Conservation (phyloP, 148 eudicot genomes). For the Rhododendron simsii region DNA sequence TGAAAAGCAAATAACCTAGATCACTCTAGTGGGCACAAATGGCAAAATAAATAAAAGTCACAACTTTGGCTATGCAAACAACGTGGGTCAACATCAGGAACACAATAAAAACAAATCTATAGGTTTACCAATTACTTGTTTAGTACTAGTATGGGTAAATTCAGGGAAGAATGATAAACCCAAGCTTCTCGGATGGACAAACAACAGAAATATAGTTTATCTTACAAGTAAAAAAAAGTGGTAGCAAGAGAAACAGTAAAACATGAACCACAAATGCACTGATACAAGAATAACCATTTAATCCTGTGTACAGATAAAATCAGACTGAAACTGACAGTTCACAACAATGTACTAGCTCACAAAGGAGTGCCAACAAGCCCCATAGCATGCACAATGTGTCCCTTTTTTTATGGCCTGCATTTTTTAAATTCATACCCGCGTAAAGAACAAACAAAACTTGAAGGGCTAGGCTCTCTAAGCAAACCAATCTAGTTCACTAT, state of each 20-base stretch:
- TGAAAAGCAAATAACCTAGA: slow-evolving; percentile 1
- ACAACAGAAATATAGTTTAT: neutral
- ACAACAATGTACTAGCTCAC: neutral
- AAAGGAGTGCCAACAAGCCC: neutral
- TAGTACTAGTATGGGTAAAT: neutral
- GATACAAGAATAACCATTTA: neutral
- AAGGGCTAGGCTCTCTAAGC: neutral
- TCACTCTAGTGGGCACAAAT: neutral
- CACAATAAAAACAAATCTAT: neutral
- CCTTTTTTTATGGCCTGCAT: neutral
- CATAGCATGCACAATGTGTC: neutral
- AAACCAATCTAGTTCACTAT: neutral
- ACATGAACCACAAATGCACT: neutral
- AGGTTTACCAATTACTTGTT: neutral
- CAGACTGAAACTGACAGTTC: neutral
- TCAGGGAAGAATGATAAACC: neutral
- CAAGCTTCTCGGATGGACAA: neutral
- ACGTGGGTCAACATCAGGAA: neutral
- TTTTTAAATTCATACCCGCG: neutral
- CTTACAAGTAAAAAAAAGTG: neutral
- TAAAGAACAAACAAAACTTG: neutral
- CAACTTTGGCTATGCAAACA: neutral
- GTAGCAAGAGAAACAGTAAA: neutral
- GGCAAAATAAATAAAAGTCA: neutral
- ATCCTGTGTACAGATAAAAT: neutral